Conservation (phyloP, 2,329 filamentous ascomycete species). For the Westerdykella aurantiaca region DNA sequence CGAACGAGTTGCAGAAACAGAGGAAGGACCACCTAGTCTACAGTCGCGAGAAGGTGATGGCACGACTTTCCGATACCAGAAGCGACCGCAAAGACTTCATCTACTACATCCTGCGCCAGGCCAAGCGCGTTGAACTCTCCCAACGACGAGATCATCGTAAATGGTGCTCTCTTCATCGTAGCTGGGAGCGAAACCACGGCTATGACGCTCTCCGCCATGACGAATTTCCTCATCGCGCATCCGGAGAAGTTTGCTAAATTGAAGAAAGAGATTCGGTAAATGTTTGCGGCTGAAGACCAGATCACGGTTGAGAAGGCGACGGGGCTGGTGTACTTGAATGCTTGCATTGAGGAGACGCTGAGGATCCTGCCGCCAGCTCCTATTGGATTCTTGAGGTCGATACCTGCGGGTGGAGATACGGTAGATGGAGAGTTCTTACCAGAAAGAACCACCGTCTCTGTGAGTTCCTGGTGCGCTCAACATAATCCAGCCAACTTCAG, state of each 20-base stretch:
- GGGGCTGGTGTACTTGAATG: constrained; percentile 34
- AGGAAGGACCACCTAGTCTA: constrained; percentile 9
- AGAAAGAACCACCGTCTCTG: constrained; percentile 11
- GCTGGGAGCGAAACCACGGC: constrained; percentile 21
- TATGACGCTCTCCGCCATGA: constrained; percentile 11
- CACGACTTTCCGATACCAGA: constrained; percentile 11
- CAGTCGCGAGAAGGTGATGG: constrained; percentile 12
- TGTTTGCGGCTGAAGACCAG: constrained; percentile 11
- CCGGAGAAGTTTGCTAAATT: constrained; percentile 9
- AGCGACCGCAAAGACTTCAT: constrained; percentile 14
- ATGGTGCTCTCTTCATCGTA: constrained; percentile 10
- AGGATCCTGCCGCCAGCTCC: constrained; percentile 41
- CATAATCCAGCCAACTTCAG: constrained; percentile 19
- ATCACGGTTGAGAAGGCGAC: constrained; percentile 12
- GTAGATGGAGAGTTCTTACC: constrained; percentile 28
- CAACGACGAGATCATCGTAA: constrained; percentile 13
- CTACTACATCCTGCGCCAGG: constrained; percentile 11
- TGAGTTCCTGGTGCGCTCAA: constrained; percentile 12
- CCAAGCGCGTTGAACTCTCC: constrained; percentile 9
- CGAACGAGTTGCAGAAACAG: constrained; percentile 9
- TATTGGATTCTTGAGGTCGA: constrained; percentile 25
- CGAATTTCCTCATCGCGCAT: constrained; percentile 17
- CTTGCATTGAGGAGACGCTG: constrained; percentile 40
- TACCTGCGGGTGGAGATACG: constrained; percentile 19
- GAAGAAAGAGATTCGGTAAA: constrained; percentile 10